phyloP scores from a whole-genome alignment of 495 filamentous ascomycete genomes.

The Sordaria brevicollis region DNA sequence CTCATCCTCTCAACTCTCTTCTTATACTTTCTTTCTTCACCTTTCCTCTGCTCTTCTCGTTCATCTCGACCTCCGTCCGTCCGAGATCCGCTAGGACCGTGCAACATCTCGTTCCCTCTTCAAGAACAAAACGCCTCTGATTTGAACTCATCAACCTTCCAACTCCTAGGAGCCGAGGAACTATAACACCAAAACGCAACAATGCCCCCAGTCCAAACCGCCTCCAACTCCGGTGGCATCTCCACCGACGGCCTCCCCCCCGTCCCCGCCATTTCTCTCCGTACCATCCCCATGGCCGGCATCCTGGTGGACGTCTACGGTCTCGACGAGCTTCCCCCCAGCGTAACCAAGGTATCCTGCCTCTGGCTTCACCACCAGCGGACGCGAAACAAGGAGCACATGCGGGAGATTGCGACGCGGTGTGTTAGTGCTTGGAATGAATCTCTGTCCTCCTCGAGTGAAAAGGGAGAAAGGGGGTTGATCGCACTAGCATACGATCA shows the following conservation, averaged over 20 bases:
- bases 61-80: background rate
- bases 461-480: conserved; percentile 34
- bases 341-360: conserved; percentile 47
- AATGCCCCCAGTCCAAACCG: background rate
- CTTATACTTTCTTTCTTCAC: too few species aligned
- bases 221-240: background rate
- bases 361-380: conserved; percentile 86
- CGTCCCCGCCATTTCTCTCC: conserved; percentile 43
- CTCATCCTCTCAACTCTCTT: background rate
- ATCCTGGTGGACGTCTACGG: conserved; percentile 71
- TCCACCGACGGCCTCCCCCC: conserved; percentile 12
- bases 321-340: conserved; percentile 53
- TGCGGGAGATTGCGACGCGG: conserved; percentile 42
- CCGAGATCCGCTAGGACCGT: background rate
- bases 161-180: background rate
- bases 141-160: background rate
- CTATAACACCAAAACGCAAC: background rate
- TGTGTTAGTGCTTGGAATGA: conserved; percentile 27
- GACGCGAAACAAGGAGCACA: conserved; percentile 53
- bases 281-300: conserved; percentile 59
- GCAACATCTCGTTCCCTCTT: background rate
- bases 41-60: background rate
- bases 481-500: conserved; percentile 81
- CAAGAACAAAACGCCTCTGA: background rate
- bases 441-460: background rate